Evolutionary conservation across 2,329 filamentous ascomycete species (phyloP).

Genomic region (Paecilomyces formosus): DNA sequence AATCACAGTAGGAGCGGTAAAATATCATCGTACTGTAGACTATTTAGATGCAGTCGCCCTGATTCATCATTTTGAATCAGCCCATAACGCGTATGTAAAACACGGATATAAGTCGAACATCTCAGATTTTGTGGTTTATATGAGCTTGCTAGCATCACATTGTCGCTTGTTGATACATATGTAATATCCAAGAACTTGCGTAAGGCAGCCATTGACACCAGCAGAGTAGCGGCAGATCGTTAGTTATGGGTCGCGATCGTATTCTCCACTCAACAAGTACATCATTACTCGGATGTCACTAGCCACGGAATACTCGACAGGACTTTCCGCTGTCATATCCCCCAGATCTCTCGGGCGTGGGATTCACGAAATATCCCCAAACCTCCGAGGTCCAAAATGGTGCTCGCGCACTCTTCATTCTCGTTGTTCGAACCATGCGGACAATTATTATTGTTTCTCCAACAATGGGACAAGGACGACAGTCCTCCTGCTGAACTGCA

Average conservation of each 20-base stretch:
- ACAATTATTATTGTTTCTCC: not conserved
- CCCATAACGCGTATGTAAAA: too few relatives aligned
- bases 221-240: not conserved
- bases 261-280: not conserved
- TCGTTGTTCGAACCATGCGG: not conserved
- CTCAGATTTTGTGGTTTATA: too few relatives aligned
- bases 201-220: not conserved
- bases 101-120: too few relatives aligned
- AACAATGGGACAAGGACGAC: not conserved
- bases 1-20: not conserved
- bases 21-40: not conserved
- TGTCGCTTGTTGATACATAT: too few relatives aligned
- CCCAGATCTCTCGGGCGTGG: not conserved
- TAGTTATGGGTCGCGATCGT: not conserved
- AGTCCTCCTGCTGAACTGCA: not conserved
- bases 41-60: too few relatives aligned
- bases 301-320: not conserved
- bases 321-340: not conserved
- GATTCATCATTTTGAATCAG: too few relatives aligned
- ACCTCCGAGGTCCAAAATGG: not conserved
- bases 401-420: not conserved
- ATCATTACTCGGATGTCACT: not conserved
- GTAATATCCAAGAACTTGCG: not conserved
- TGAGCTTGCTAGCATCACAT: too few relatives aligned
- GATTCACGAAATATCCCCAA: not conserved